Conservation (phyloP, 1,139 yeast genomes). For the Magnusiomyces tetraspermus region DNA sequence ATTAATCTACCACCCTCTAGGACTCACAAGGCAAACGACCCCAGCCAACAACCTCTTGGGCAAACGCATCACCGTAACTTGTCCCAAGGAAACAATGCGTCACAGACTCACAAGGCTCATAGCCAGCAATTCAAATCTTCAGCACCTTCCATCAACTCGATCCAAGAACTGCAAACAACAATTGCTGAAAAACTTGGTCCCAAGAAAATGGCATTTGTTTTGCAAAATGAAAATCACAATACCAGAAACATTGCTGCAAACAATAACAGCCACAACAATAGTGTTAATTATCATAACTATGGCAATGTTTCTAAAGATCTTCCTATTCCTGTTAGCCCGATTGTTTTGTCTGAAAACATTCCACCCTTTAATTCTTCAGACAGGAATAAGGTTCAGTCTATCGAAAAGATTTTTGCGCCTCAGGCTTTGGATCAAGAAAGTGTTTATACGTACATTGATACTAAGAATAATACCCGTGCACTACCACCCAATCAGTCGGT, state of each 20-base stretch:
- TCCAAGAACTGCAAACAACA: constrained; percentile 14
- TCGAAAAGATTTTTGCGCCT: constrained; percentile 2
- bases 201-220: not conserved
- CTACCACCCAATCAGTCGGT: too few relatives aligned
- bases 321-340: constrained; percentile 4
- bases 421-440: constrained; percentile 1
- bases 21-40: not conserved
- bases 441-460: not conserved
- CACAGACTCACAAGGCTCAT: not conserved
- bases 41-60: not conserved
- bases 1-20: constrained; percentile 5
- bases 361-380: constrained; percentile 2
- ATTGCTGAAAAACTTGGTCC: constrained; percentile 14
- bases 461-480: not conserved
- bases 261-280: not conserved
- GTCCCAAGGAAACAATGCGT: not conserved
- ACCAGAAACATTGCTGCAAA: not conserved
- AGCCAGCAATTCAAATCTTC: not conserved
- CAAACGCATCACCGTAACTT: not conserved
- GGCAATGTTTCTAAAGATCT: not conserved
- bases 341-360: constrained; percentile 4
- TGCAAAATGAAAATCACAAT: not conserved
- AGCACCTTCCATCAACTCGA: constrained; percentile 12
- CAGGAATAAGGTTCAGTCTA: not conserved
- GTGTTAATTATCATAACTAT: not conserved